phyloP scores from a whole-genome alignment of 2,329 filamentous ascomycete species.

The Chaetomiaceae sp. region DNA sequence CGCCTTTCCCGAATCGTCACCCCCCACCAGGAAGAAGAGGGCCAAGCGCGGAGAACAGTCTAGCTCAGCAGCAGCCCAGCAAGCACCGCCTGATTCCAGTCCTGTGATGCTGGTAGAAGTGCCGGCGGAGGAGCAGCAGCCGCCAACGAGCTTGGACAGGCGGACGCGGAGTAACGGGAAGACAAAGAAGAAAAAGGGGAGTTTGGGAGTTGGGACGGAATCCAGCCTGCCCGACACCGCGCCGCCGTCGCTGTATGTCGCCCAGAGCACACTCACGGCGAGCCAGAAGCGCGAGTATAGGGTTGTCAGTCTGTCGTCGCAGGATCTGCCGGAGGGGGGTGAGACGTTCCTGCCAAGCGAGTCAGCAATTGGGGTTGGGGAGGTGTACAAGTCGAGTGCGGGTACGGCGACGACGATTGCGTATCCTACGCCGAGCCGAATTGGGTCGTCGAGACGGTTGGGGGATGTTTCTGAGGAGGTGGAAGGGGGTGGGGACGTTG shows the following conservation, averaged over 20 bases:
- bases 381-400: conserved; percentile 29
- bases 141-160: not conserved
- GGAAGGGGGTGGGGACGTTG: not conserved
- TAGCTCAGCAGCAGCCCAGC: conserved; percentile 4
- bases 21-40: conserved; percentile 11
- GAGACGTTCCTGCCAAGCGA: conserved; percentile 10
- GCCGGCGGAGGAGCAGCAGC: conserved; percentile 9
- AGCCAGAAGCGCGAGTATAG: conserved; percentile 38
- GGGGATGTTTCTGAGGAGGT: not conserved
- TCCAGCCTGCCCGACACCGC: conserved; percentile 15
- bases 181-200: conserved; percentile 4
- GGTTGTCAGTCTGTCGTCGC: conserved; percentile 25
- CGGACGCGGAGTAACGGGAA: conserved; percentile 3
- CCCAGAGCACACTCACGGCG: conserved; percentile 33
- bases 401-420: conserved; percentile 33
- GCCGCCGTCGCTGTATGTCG: conserved; percentile 28
- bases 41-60: conserved; percentile 3
- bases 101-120: conserved; percentile 12
- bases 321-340: conserved; percentile 15
- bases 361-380: conserved; percentile 2
- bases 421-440: conserved; percentile 35
- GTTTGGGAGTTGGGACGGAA: not conserved
- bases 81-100: conserved; percentile 13
- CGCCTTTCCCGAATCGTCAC: conserved; percentile 21
- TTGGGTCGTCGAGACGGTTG: conserved; percentile 21